Conservation (phyloP, 345 rosid genomes). For the Boechera retrofracta region DNA sequence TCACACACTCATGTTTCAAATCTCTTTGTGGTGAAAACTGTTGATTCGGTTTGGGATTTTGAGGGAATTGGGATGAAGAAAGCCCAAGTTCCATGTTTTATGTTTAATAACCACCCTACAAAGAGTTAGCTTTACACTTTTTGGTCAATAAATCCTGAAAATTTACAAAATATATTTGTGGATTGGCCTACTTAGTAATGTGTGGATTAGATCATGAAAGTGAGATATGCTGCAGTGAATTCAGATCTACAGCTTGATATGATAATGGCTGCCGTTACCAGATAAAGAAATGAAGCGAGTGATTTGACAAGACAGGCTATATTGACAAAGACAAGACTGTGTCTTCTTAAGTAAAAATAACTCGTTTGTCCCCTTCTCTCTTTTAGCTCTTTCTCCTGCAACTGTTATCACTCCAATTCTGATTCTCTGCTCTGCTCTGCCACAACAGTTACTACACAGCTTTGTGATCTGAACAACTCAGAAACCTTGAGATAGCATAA, state of each 20-base stretch:
- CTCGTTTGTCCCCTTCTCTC: constrained; percentile 38
- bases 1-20: constrained; percentile 17
- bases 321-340: constrained; percentile 40
- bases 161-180: not conserved
- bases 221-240: constrained; percentile 38
- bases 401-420: constrained; percentile 34
- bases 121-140: not conserved
- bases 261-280: constrained; percentile 42
- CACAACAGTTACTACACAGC: constrained; percentile 34
- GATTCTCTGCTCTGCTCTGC: constrained; percentile 36
- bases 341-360: constrained; percentile 16
- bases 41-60: not conserved
- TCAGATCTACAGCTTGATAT: constrained; percentile 33
- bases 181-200: constrained; percentile 26
- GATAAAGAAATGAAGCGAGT: constrained; percentile 35
- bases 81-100: not conserved
- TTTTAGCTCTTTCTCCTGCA: constrained; percentile 41
- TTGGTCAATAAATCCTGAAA: constrained; percentile 1
- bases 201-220: constrained; percentile 32
- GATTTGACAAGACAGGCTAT: constrained; percentile 40
- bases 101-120: not conserved
- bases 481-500: constrained; percentile 9
- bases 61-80: not conserved
- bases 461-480: constrained; percentile 10
- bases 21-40: not conserved